Conservation (phyloP, 345 rosid species). For the Triadica sebifera region DNA sequence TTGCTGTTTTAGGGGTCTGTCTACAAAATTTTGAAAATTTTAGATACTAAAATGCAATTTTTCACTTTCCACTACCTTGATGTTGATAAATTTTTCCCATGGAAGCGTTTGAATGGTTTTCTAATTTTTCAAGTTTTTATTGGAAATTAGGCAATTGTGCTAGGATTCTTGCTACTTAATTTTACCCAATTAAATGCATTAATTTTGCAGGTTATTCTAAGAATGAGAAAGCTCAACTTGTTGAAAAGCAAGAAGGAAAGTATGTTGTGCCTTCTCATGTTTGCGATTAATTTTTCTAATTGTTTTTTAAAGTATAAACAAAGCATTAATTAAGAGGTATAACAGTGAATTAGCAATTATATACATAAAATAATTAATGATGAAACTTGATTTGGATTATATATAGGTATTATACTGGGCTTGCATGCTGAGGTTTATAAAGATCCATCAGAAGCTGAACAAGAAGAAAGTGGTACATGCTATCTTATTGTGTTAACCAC, state of each 20-base stretch:
- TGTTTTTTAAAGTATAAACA: background rate
- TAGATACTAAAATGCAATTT: too few relatives aligned
- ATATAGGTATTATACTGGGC: constrained; percentile 63
- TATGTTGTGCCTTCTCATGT: constrained; percentile 26
- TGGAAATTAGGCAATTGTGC: too few relatives aligned
- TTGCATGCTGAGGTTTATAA: constrained; percentile 48
- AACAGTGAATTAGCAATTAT: background rate
- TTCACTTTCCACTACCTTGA: too few relatives aligned
- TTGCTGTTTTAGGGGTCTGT: too few relatives aligned
- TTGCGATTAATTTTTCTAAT: background rate
- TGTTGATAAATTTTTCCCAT: too few relatives aligned
- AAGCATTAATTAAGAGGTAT: background rate
- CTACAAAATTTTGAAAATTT: too few relatives aligned
- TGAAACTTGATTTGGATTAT: constrained; percentile 6
- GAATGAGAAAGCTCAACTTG: constrained; percentile 58
- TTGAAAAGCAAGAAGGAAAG: constrained; percentile 70
- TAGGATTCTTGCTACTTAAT: too few relatives aligned
- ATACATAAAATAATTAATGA: background rate
- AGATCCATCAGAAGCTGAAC: constrained; percentile 11
- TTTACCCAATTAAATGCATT: background rate
- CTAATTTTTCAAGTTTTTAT: too few relatives aligned
- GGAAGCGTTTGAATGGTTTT: too few relatives aligned
- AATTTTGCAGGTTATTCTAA: constrained; percentile 60
- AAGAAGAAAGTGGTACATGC: constrained; percentile 24
- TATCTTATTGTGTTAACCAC: constrained; percentile 66